Evolutionary conservation across 2,329 filamentous ascomycete genomes (phyloP), one percentile per base, ranked within the genome.

Genomic region (Clonostachys rhizophaga): DNA sequence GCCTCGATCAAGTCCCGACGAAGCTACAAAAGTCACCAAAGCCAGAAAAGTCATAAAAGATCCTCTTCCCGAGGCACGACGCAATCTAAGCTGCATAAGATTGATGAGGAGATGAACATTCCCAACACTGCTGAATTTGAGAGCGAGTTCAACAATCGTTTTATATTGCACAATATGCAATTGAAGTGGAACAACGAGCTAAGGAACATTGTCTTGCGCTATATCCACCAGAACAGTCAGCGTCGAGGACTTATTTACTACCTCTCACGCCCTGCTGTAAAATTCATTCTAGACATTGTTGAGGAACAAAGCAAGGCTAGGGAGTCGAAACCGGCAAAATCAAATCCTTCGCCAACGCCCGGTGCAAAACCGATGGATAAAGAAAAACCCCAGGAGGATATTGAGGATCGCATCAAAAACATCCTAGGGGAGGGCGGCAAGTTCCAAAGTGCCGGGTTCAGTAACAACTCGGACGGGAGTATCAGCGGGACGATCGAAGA

Each of bases 151-250:
- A 94, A 95, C 63, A 99, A 99, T 61, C 87, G 94, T 3, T 99
- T 99, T 71, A 92, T 97, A 56, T 87, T 99, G 45, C 94, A 99
- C 72, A 99, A 99, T 58, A 81, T 95, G 62, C 94, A 99, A 60
- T 73, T 99, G 48, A 99, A 99, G 66, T 99, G 94, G 94, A 97
- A 96, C 70, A 99, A 99, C 58, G 82, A 91, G 11, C 70, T 99
- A 36, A 84, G 94, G 49, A 97, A 99, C 61, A 96, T 96, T 58
- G 94, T 99, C 44, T 79, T 99, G 39, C 89, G 94, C 20, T 99
- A 99, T 64, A 95, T 94, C 52, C 94, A 99, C 61, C 94, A 99
- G 71, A 94, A 95, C 58, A 91, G 91, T 62, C 95, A 99, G 67
- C 82, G 94, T 45, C 84, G 94, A 55, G 95, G 94, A 45, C 97